A percentile compares a stretch with the other conserved stretches of the same genome.
Conservation (phyloP, 345 rosid species). For the Gynandropsis gynandra region DNA sequence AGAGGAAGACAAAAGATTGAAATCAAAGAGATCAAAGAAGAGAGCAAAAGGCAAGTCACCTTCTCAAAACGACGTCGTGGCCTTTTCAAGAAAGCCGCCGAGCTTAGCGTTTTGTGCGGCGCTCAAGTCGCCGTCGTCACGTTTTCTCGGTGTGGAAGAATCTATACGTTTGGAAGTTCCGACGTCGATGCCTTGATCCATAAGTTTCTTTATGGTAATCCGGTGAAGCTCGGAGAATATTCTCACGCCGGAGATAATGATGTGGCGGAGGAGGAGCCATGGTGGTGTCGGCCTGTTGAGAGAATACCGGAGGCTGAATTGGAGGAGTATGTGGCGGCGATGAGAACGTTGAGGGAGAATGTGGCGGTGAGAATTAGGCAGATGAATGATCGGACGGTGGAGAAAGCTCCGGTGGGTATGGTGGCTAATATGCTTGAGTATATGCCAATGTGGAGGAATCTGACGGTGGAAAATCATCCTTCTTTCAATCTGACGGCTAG, state of each 20-base stretch:
- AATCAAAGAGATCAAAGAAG: conserved; percentile 20
- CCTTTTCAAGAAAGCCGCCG: conserved; percentile 36
- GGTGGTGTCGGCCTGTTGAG: conserved; percentile 31
- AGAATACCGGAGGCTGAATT: conserved; percentile 25
- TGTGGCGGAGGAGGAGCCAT: conserved; percentile 12
- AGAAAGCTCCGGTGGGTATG: conserved; percentile 17
- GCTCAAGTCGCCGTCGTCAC: conserved; percentile 33
- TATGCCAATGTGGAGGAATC: neutral
- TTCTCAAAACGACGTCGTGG: conserved; percentile 41
- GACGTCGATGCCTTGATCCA: conserved; percentile 23
- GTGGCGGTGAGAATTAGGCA: conserved; percentile 20
- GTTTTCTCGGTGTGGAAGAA: conserved; percentile 24
- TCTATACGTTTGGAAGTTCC: conserved; percentile 28
- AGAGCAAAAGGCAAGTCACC: conserved; percentile 35
- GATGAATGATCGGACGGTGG: conserved; percentile 13
- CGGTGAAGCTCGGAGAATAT: conserved; percentile 21
- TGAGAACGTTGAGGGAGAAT: conserved; percentile 21
- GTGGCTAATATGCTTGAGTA: conserved; percentile 11
- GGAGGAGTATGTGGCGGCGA: conserved; percentile 17
- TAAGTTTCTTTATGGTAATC: conserved; percentile 18
- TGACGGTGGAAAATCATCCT: conserved; percentile 14
- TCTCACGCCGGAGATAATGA: conserved; percentile 8
- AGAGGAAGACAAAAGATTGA: conserved; percentile 29
- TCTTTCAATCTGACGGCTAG: conserved; percentile 10
- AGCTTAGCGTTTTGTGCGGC: conserved; percentile 31